Percentiles rank a stretch among this genome's conserved stretches.
These are phyloP conservation scores for Schwanniomyces etchellsii DNA, from an alignment of 1,139 yeast species.

Conservation along the genomic window DNA sequence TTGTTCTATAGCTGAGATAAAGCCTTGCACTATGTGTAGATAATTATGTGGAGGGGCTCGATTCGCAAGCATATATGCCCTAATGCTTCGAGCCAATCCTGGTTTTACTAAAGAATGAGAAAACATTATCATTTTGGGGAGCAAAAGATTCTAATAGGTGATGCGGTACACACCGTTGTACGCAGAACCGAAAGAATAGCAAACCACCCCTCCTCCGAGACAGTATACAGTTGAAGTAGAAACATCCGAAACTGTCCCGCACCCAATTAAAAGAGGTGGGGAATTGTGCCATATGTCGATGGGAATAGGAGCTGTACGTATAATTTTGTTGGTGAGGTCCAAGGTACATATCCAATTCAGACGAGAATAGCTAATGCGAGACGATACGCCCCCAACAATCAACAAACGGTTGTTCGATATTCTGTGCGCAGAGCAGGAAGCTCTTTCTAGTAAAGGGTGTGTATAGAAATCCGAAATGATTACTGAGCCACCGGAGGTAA, in stretches of 20 bases:
- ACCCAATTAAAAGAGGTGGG: slow-evolving; percentile 60
- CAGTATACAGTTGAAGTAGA: slow-evolving; percentile 18
- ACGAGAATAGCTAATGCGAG: slow-evolving; percentile 29
- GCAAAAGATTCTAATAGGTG: not conserved
- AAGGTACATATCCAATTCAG: slow-evolving; percentile 32
- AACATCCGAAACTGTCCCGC: slow-evolving; percentile 35
- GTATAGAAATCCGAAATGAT: slow-evolving; percentile 4
- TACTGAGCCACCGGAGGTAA: slow-evolving; percentile 12
- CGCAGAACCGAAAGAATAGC: slow-evolving; percentile 76
- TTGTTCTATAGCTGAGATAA: too few species aligned
- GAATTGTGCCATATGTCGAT: slow-evolving; percentile 26
- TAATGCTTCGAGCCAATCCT: too few species aligned
- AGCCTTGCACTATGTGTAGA: too few species aligned
- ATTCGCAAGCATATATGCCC: too few species aligned
- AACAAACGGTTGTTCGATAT: slow-evolving; percentile 24
- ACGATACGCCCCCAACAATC: slow-evolving; percentile 59
- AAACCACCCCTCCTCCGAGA: slow-evolving; percentile 76
- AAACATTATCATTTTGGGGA: too few species aligned
- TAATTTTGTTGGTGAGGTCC: slow-evolving; percentile 14
- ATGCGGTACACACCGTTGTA: slow-evolving; percentile 33
- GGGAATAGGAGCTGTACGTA: slow-evolving; percentile 23
- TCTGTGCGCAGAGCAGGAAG: slow-evolving; percentile 38
- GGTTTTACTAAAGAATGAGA: too few species aligned
- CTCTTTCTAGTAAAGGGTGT: slow-evolving; percentile 23
- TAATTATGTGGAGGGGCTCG: too few species aligned